Base-by-base conservation (phyloP, 768 basidiomycete species). In the Fomitopsis pulvina region DNA sequence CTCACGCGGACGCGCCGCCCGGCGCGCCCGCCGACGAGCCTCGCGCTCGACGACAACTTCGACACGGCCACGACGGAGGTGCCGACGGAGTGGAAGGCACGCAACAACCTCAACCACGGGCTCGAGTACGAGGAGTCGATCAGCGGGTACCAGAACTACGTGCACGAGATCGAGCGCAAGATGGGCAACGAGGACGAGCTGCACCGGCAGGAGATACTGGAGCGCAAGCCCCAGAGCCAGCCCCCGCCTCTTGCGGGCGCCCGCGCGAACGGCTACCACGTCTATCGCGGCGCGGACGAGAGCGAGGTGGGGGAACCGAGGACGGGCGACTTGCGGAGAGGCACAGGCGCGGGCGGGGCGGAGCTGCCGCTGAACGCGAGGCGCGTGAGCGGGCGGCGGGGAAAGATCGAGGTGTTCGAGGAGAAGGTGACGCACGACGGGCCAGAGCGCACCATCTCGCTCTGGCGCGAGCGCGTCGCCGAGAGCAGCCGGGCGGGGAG, bases 381-480 rank as follows among this genome's bases (percentile, higher is more conserved):
- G 18, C 48, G 57, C 41, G 58, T 63, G 42, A 58, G 51, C 50
- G 58, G 58, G 9, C 54, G 58, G 47, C 52, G 50, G 53, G 62
- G 62, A 16, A 52, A 55, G 26, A 45, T 52, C 18, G 64, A 65
- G 39, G 56, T 69, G 9, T 65, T 68, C 29, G 63, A 68, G 59
- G 55, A 62, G 45, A 55, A 54, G 18, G 58, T 68, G 25, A 38
- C 67, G 32, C 67, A 68, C 51, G 67, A 69, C 47, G 62, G 63
- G 37, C 65, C 68, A 10, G 53, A 60, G 45, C 62, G 64, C 40
- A 68, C 64, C n/a, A 64, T 69, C 44, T 63, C 67, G 25, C 47
- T 67, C 11, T 69, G 68, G 68, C 60, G 68, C 37, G 66, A 68
- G 55, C 50, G 52, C 1, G 67, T 69, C 21, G 66, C 66, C 40